A percentile compares a stretch with the other conserved stretches of the same genome.
Evolutionary conservation across 1,284 basidiomycete species (phyloP).

Genomic region (Trametes versicolor): DNA sequence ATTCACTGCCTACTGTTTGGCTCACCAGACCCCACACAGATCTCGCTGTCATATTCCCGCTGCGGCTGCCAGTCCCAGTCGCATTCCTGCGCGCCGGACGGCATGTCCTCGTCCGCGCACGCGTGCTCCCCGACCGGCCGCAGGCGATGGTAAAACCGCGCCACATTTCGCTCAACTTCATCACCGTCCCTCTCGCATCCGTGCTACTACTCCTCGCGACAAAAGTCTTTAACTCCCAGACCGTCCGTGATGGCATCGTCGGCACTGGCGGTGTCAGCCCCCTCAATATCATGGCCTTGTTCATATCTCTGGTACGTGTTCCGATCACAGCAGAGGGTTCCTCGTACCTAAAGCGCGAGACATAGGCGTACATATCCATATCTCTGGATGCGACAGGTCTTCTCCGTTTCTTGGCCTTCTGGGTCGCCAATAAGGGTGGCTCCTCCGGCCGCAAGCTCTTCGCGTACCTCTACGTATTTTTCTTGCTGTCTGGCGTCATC

Average conservation of each 20-base stretch:
- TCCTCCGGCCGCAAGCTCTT: constrained; percentile 78
- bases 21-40: constrained; percentile 46
- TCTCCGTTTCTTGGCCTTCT: constrained; percentile 88
- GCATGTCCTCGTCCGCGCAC: constrained; percentile 32
- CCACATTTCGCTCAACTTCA: constrained; percentile 68
- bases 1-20: no score
- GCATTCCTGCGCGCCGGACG: constrained; percentile 27
- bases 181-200: constrained; percentile 81
- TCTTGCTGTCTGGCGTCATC: constrained; percentile 77
- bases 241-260: constrained; percentile 78
- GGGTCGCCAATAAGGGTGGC: constrained; percentile 84
- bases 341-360: constrained; percentile 8
- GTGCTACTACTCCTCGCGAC: constrained; percentile 84
- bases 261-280: constrained; percentile 85
- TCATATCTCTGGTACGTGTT: constrained; percentile 77
- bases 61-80: constrained; percentile 60
- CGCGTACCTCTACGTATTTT: constrained; percentile 42
- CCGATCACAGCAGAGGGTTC: neutral
- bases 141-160: constrained; percentile 31
- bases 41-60: constrained; percentile 72
- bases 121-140: constrained; percentile 42
- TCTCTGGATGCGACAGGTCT: constrained; percentile 93
- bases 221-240: constrained; percentile 70
- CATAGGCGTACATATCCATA: constrained; percentile 90
- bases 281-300: constrained; percentile 93